Evolutionary conservation across 73 alveolate species (phyloP).

Genomic region (Paramecium sonneborni): DNA sequence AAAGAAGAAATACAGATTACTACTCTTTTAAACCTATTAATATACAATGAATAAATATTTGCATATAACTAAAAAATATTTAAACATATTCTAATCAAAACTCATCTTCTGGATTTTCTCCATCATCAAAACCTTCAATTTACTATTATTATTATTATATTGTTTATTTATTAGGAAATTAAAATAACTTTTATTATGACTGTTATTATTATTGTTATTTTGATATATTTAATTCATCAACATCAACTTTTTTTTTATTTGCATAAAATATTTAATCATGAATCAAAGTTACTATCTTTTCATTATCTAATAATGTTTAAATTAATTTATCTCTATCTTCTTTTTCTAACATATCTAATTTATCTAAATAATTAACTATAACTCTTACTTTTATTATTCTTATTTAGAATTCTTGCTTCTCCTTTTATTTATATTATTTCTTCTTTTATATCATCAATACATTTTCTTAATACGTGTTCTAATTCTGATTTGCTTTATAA

Average conservation of each 20-base stretch:
- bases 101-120: slow-evolving; percentile 18
- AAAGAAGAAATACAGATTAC: slow-evolving; percentile 47
- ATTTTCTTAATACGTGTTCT: slow-evolving; percentile 73
- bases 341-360: slow-evolving; percentile 19
- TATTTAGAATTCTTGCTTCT: slow-evolving; percentile 49
- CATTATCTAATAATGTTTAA: slow-evolving; percentile 54
- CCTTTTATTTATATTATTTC: slow-evolving; percentile 68
- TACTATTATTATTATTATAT: neutral
- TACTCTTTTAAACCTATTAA: neutral
- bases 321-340: slow-evolving; percentile 65
- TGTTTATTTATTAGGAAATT: neutral
- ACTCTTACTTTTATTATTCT: neutral
- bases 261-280: slow-evolving; percentile 67
- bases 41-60: neutral
- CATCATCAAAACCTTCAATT: neutral
- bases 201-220: neutral
- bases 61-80: neutral
- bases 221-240: neutral
- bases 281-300: slow-evolving; percentile 55
- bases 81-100: slow-evolving; percentile 6
- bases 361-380: neutral
- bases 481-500: slow-evolving; percentile 75
- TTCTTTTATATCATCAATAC: slow-evolving; percentile 83
- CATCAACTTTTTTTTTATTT: slow-evolving; percentile 32
- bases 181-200: neutral